Base-by-base conservation (phyloP, 2,329 filamentous ascomycete species). In the Botrytis deweyae region DNA sequence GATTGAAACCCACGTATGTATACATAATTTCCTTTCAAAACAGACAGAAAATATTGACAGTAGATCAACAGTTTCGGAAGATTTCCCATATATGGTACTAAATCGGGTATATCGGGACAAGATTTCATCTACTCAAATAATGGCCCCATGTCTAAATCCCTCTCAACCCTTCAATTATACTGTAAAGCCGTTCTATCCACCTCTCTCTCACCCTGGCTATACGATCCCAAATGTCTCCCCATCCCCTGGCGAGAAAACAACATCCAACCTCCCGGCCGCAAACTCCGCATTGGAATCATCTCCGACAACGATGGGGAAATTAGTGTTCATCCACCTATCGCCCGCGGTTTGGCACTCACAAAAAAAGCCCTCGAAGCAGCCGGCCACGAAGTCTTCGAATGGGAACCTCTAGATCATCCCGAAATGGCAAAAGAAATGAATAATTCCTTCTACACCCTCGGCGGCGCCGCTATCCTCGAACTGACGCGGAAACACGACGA, bases 1-100 rank as follows among this genome's bases (percentile, higher is more conserved):
- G 83, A 2, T 75, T 84, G 44, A 84, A 84, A 71, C 82, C 83
- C 5, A 78, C 78, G 79, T 80, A 55, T 65, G 77, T 76, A 20
- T 22, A 66, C 16, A 29, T 20, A 33, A 18, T 59, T 25, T 29
- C 38, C 14, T n/a, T 59, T 22, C 16, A 52, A 7, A 71, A 10
- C 66, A 22, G 42, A 20, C 49, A 18, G 58, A n/a, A 49, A 62
- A 55, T 29, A 67, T 55, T 71, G n/a, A 73, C 8, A 9, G 40
- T 42, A 49, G 36, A 81, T 1, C 5, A 81, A 82, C 74, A 83
- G 83, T 62, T 78, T 74, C n/a, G 72, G 72, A 16, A 44, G 72
- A 29, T 74, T 74, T 5, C 72, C 72, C 8, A 66, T 59, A 10
- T 74, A 72, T 12, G 72, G 69, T 8, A 67, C 72, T 5, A 72